Conservation (phyloP, 108 stramenopile genomes). For the Conticribra guillardii region DNA sequence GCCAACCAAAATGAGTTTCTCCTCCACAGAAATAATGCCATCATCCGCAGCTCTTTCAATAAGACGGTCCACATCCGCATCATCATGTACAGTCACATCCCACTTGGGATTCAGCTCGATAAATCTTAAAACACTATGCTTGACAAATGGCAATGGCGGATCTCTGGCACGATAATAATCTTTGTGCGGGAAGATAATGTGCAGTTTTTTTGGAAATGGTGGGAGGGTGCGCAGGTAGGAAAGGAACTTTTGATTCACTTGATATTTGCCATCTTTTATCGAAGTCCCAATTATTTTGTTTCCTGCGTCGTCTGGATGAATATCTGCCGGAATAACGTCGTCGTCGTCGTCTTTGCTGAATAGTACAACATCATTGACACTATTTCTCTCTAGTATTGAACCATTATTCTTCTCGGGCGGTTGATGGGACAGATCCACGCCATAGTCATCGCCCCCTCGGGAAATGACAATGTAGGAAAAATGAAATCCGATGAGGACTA, state of each 20-base stretch:
- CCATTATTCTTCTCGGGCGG: not conserved
- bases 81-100: slow-evolving; percentile 19
- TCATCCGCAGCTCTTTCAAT: slow-evolving; percentile 10
- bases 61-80: slow-evolving; percentile 15
- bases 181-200: slow-evolving; percentile 14
- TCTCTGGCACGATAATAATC: not conserved
- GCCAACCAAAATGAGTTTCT: slow-evolving; percentile 11
- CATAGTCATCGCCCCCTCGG: too few relatives aligned
- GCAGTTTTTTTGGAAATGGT: slow-evolving; percentile 3
- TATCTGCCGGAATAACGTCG: too few relatives aligned
- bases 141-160: slow-evolving; percentile 8
- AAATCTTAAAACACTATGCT: slow-evolving; percentile 7
- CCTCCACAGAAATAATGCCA: slow-evolving; percentile 18
- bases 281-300: too few relatives aligned
- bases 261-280: not conserved
- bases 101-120: slow-evolving; percentile 18
- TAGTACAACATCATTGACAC: too few relatives aligned
- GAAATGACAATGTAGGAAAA: too few relatives aligned
- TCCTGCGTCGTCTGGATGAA: too few relatives aligned
- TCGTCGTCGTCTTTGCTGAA: too few relatives aligned
- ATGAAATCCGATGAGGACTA: too few relatives aligned
- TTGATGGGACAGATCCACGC: too few relatives aligned
- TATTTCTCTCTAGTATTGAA: not conserved
- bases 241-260: not conserved
- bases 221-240: not conserved